Conservation (phyloP, 352 stramenopile species). For the Globisporangium yorkense region DNA sequence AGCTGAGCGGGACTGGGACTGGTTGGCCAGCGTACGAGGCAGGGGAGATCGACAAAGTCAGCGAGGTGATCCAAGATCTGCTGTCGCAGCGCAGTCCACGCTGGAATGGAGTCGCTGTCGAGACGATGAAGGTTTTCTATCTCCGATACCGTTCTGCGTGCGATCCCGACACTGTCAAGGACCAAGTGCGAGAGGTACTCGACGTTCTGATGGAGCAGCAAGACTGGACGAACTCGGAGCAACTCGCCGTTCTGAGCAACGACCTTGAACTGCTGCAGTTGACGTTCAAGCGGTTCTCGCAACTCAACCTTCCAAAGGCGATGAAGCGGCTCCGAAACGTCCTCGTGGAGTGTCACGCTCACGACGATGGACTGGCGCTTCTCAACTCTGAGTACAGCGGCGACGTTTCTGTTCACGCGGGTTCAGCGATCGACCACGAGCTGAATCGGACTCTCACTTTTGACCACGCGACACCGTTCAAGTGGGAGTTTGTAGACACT, state of each 20-base stretch:
- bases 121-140: slow-evolving; percentile 38
- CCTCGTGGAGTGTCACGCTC: background rate
- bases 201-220: slow-evolving; percentile 22
- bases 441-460: slow-evolving; percentile 16
- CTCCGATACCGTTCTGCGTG: background rate
- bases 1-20: background rate
- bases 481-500: slow-evolving; percentile 31
- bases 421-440: slow-evolving; percentile 17
- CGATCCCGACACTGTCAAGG: background rate
- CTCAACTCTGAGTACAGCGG: background rate
- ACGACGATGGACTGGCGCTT: background rate
- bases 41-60: slow-evolving; percentile 4
- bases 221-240: slow-evolving; percentile 48
- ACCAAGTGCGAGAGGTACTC: slow-evolving; percentile 18
- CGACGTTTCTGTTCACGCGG: background rate
- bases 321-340: slow-evolving; percentile 44
- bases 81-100: slow-evolving; percentile 18
- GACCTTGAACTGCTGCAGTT: slow-evolving; percentile 24
- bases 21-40: background rate
- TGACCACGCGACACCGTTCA: slow-evolving; percentile 4
- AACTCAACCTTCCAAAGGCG: slow-evolving; percentile 43
- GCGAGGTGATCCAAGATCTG: slow-evolving; percentile 21
- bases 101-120: slow-evolving; percentile 47
- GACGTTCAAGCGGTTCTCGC: slow-evolving; percentile 23
- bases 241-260: slow-evolving; percentile 17